phyloP scores from a whole-genome alignment of 2,329 filamentous ascomycete genomes.

The Chaetomiaceae sp. region DNA sequence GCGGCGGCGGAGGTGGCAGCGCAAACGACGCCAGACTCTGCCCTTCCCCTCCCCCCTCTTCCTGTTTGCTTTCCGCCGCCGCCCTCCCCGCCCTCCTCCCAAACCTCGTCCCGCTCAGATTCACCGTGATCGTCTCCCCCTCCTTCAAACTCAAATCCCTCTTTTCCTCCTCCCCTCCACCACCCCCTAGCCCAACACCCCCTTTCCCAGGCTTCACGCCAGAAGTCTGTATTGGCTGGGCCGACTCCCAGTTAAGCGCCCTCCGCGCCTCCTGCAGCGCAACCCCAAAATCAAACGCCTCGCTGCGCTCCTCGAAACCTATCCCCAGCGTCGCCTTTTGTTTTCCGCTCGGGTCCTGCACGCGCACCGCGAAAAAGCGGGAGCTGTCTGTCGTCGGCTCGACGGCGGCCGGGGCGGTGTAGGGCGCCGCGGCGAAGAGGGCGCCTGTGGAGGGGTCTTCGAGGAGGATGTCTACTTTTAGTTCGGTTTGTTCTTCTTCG shows the following conservation, averaged over 20 bases:
- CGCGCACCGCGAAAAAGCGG: slow-evolving; percentile 79
- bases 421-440: slow-evolving; percentile 81
- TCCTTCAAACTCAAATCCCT: slow-evolving; percentile 83
- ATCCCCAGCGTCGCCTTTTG: slow-evolving; percentile 77
- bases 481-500: slow-evolving; percentile 37
- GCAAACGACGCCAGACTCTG: slow-evolving; percentile 56
- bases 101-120: slow-evolving; percentile 58
- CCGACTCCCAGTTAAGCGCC: slow-evolving; percentile 46
- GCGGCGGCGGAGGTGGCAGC: slow-evolving; percentile 69
- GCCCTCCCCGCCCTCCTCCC: slow-evolving; percentile 41
- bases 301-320: slow-evolving; percentile 80
- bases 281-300: slow-evolving; percentile 82
- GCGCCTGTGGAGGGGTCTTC: slow-evolving; percentile 70
- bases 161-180: slow-evolving; percentile 45
- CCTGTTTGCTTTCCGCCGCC: slow-evolving; percentile 25
- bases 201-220: slow-evolving; percentile 37
- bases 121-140: slow-evolving; percentile 82
- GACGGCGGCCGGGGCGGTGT: slow-evolving; percentile 60
- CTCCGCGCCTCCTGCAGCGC: slow-evolving; percentile 73
- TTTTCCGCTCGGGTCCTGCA: slow-evolving; percentile 65
- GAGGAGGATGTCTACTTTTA: slow-evolving; percentile 69
- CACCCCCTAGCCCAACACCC: slow-evolving; percentile 30
- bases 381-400: slow-evolving; percentile 75
- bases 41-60: slow-evolving; percentile 21
- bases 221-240: no score